Evolutionary conservation across 2,329 filamentous ascomycete species (phyloP), one percentile per base, ranked within the genome.

Genomic region (Pseudogymnoascus sp.): DNA sequence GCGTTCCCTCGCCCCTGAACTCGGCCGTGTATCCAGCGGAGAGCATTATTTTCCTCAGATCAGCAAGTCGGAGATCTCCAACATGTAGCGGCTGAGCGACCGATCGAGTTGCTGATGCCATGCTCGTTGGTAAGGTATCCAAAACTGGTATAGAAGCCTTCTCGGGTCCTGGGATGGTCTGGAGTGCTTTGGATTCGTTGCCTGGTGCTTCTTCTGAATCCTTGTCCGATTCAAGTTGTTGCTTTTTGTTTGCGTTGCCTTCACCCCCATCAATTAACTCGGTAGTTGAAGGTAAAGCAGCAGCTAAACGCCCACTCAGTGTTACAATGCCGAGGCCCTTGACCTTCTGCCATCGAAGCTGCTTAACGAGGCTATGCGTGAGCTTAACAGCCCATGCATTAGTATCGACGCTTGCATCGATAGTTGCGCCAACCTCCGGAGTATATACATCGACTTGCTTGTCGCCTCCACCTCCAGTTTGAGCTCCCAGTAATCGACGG

Each of bases 381-480:
- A 99, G 82, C 75, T 93, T 96, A 65, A 99, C 90, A 23, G 90
- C 88, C 95, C 96, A 99, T 3, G 95, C 93, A 73, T 97, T 97
- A 4, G 93, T 97, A 73, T 99, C 95, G 44, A 97, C 93, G 71
- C 93, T 97, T 11, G 93, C 95, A 74, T 99, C 88, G 44, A 99
- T 82, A 13, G 82, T 79, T 35, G 83, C 79, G 23, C 92, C 92
- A n/a, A 90, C 79, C 9, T 78, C 75, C 1, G 95, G 95, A 0
- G 91, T 92, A 72, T 93, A 93, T 4, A 99, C 90, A 67, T 93
- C 87, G 17, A 80, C 77, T 53, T 77, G 76, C 38, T 81, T 79
- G 44, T 78, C 78, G 5, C 75, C 76, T 1, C 75, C 72, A 11
- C 79, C 77, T 11, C 75, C 77, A 35, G 75, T 74, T 31, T 77